These are phyloP conservation scores for Metarhizium robertsii DNA, from an alignment of 2,329 filamentous ascomycete genomes.

Conservation along the genomic window DNA sequence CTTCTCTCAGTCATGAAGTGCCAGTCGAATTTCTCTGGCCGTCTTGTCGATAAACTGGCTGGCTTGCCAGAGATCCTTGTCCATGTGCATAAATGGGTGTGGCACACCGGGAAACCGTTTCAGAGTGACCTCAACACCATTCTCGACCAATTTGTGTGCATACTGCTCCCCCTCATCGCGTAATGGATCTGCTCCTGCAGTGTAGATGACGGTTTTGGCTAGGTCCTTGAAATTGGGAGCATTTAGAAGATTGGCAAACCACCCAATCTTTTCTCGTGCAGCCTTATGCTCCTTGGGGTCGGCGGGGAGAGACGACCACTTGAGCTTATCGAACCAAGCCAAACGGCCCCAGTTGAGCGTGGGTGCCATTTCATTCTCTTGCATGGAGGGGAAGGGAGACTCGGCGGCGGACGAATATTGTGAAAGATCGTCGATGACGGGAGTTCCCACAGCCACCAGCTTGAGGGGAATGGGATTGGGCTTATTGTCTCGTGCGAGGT, in stretches of 20 bases:
- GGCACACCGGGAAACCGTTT: conserved; percentile 37
- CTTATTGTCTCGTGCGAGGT: conserved; percentile 28
- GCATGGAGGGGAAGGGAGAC: conserved; percentile 30
- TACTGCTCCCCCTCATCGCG: conserved; percentile 41
- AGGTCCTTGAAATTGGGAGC: conserved; percentile 25
- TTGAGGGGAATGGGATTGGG: conserved; percentile 22
- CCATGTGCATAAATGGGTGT: conserved; percentile 42
- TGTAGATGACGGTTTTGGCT: conserved; percentile 30
- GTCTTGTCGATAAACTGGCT: conserved; percentile 23
- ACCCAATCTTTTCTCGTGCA: conserved; percentile 12
- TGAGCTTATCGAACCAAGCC: conserved; percentile 29
- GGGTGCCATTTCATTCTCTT: conserved; percentile 30
- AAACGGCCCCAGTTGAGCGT: conserved; percentile 34
- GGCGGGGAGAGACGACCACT: conserved; percentile 16
- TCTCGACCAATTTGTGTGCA: conserved; percentile 28
- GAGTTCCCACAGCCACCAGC: conserved; percentile 30
- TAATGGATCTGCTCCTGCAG: conserved; percentile 34
- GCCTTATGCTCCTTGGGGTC: conserved; percentile 7
- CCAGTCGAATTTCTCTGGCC: conserved; percentile 21
- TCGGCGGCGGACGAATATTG: conserved; percentile 23
- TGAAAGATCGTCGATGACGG: conserved; percentile 30
- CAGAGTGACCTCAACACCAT: conserved; percentile 35
- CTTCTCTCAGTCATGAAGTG: conserved; percentile 10
- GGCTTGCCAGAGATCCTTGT: conserved; percentile 26
- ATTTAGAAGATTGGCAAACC: conserved; percentile 23